These are phyloP conservation scores for Exophiala oligosperma DNA, from an alignment of 2,329 filamentous ascomycete genomes.

Conservation along the genomic window DNA sequence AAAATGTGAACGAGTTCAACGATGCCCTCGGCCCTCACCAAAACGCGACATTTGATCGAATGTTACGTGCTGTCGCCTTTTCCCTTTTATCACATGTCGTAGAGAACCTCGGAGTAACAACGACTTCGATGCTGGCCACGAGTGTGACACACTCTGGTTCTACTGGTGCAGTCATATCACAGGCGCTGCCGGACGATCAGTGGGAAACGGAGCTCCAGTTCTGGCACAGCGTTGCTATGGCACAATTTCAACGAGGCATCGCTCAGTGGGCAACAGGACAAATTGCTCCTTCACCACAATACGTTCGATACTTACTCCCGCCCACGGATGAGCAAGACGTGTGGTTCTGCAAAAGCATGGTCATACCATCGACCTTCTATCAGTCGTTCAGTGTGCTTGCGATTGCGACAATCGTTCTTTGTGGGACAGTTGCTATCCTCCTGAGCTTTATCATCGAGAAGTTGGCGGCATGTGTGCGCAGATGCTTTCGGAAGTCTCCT, in stretches of 20 bases:
- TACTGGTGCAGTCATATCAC: constrained; percentile 11
- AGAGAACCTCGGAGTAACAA: constrained; percentile 6
- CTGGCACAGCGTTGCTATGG: constrained; percentile 25
- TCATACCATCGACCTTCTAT: constrained; percentile 16
- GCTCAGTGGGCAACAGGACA: constrained; percentile 20
- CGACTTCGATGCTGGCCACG: constrained; percentile 14
- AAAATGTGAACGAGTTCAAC: constrained; percentile 16
- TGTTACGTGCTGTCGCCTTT: constrained; percentile 11
- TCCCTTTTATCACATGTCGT: constrained; percentile 6
- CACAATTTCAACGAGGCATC: constrained; percentile 19
- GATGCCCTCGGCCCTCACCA: constrained; percentile 10
- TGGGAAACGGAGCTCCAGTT: constrained; percentile 21
- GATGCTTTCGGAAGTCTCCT: not conserved
- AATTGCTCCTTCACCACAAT: constrained; percentile 15
- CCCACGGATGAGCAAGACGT: constrained; percentile 14
- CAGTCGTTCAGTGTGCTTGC: constrained; percentile 17
- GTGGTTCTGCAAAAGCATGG: constrained; percentile 23
- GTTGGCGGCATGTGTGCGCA: constrained; percentile 2
- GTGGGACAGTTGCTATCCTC: constrained; percentile 17
- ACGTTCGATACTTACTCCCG: constrained; percentile 4
- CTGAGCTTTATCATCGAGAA: constrained; percentile 8
- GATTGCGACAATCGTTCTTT: constrained; percentile 17
- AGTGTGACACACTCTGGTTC: constrained; percentile 4
- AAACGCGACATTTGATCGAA: constrained; percentile 22
- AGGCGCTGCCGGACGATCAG: constrained; percentile 18